Evolutionary conservation across 495 filamentous ascomycete species (phyloP).

Genomic region (Podospora anserina): DNA sequence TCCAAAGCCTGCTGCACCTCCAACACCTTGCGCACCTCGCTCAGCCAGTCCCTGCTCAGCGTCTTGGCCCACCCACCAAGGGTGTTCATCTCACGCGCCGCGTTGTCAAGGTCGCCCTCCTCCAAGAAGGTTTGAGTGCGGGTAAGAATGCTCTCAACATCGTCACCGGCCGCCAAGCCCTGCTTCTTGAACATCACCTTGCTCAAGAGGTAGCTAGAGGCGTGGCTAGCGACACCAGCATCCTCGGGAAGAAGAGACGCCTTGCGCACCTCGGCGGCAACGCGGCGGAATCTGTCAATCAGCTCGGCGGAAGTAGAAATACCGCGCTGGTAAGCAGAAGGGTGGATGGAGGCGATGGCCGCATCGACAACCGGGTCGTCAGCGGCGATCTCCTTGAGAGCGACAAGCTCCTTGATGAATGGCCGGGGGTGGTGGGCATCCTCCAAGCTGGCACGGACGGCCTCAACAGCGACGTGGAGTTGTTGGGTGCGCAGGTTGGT

Average conservation of each 20-base stretch:
- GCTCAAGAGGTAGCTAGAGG: conserved; percentile 80
- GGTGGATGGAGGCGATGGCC: conserved; percentile 91
- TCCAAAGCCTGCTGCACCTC: conserved; percentile 96
- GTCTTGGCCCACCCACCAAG: conserved; percentile 92
- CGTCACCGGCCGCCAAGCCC: conserved; percentile 78
- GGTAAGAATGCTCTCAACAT: conserved; percentile 90
- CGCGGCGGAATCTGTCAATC: conserved; percentile 91
- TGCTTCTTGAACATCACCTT: conserved; percentile 93
- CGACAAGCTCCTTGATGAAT: conserved; percentile 86
- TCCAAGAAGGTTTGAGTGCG: conserved; percentile 84
- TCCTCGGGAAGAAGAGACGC: conserved; percentile 86
- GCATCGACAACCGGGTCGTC: conserved; percentile 82
- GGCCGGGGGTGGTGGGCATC: conserved; percentile 70
- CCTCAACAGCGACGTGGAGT: conserved; percentile 89
- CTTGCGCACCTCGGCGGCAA: conserved; percentile 92
- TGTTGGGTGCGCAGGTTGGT: conserved; percentile 89
- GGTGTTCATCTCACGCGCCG: conserved; percentile 91
- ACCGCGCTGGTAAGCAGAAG: conserved; percentile 86
- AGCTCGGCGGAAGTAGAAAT: conserved; percentile 78
- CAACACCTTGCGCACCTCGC: conserved; percentile 79
- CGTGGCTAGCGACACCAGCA: conserved; percentile 90
- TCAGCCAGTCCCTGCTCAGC: conserved; percentile 87
- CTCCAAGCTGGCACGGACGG: conserved; percentile 77
- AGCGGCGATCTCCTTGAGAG: conserved; percentile 83
- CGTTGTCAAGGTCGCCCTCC: conserved; percentile 85